phyloP scores from a whole-genome alignment of 164 flowering plant species.

The Taxillus chinensis region DNA sequence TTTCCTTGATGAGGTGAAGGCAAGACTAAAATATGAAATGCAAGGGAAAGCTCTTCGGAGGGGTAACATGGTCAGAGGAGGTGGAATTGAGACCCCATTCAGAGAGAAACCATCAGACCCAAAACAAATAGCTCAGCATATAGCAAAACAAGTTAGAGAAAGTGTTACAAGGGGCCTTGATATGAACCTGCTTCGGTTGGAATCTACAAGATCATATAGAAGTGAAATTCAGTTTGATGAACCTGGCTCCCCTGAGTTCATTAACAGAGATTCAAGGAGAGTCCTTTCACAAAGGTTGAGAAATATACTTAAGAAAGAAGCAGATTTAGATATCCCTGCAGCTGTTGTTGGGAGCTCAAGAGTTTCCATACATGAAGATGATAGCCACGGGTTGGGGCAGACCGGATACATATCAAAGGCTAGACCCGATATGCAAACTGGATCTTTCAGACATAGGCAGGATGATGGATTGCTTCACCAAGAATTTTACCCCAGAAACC shows the following conservation, averaged over 20 bases:
- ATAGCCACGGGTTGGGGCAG: conserved; percentile 18
- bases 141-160: conserved; percentile 59
- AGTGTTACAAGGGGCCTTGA: conserved; percentile 49
- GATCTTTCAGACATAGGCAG: conserved; percentile 57
- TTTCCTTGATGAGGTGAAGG: conserved; percentile 88
- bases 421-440: conserved; percentile 29
- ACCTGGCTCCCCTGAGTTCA: conserved; percentile 56
- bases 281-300: conserved; percentile 65
- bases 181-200: conserved; percentile 52
- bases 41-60: conserved; percentile 45
- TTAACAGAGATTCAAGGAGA: conserved; percentile 53
- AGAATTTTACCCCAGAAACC: conserved; percentile 72
- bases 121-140: conserved; percentile 47
- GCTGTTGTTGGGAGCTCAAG: conserved; percentile 22
- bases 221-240: conserved; percentile 49
- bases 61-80: conserved; percentile 39
- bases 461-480: conserved; percentile 19
- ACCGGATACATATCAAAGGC: conserved; percentile 13
- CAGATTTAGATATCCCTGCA: conserved; percentile 11
- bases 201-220: conserved; percentile 67
- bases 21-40: conserved; percentile 57
- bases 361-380: conserved; percentile 21
- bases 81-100: conserved; percentile 66
- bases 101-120: conserved; percentile 52
- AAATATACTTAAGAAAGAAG: conserved; percentile 51